Conservation (phyloP, 306 rosid genomes). For the Ormosia emarginata region DNA sequence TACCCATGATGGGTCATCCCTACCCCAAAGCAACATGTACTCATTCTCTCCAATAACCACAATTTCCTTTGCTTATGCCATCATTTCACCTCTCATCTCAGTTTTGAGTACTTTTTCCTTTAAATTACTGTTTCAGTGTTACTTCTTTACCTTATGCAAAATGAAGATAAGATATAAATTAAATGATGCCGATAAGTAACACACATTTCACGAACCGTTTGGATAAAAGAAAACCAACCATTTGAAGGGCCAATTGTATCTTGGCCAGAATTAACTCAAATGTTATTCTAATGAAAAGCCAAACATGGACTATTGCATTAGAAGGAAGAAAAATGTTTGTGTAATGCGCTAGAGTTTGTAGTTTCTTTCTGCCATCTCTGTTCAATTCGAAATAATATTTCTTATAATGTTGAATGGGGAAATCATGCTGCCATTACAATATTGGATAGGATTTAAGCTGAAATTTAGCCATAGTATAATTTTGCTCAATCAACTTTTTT, state of each 20-base stretch:
- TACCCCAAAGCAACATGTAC: no score
- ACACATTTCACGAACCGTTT: neutral
- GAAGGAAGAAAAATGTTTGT: neutral
- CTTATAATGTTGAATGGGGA: no score
- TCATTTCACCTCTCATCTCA: neutral
- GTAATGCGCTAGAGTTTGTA: neutral
- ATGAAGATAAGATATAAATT: neutral
- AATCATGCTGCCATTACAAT: no score
- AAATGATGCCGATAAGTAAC: neutral
- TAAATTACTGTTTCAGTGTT: neutral
- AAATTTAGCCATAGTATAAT: no score
- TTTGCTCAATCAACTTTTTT: no score
- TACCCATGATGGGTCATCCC: no score
- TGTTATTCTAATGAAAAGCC: neutral
- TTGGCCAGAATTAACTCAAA: neutral
- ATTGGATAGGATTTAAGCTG: no score
- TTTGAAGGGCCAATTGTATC: neutral
- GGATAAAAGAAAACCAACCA: neutral
- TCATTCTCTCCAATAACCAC: no score
- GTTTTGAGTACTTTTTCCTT: neutral
- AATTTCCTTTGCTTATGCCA: neutral
- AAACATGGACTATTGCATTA: no score
- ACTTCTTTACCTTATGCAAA: constrained; percentile 4
- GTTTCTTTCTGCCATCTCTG: no score
- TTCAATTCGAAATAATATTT: no score